Conservation (phyloP, 1,284 basidiomycete genomes). For the Bondarzewia mesenterica region DNA sequence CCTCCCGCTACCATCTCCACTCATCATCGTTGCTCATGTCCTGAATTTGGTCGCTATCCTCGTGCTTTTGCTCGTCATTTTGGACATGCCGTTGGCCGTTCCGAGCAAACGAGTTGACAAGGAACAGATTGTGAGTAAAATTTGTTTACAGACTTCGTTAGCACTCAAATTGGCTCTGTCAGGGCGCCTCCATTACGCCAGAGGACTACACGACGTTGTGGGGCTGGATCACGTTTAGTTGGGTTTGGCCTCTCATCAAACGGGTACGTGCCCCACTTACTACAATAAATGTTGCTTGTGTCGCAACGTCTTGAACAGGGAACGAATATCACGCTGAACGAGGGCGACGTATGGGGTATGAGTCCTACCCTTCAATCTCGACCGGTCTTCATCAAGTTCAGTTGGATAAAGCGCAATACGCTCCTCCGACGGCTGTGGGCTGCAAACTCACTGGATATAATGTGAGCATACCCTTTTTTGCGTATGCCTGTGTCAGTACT, state of each 20-base stretch:
- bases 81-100: slow-evolving; percentile 50
- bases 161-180: not conserved
- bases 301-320: slow-evolving; percentile 29
- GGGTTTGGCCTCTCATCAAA: slow-evolving; percentile 65
- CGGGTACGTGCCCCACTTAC: slow-evolving; percentile 22
- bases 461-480: slow-evolving; percentile 25
- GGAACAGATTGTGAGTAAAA: slow-evolving; percentile 36
- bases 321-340: slow-evolving; percentile 51
- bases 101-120: slow-evolving; percentile 40
- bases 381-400: slow-evolving; percentile 58
- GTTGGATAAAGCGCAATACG: slow-evolving; percentile 29
- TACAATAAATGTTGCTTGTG: not conserved
- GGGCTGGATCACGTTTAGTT: slow-evolving; percentile 75
- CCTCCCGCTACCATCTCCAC: slow-evolving; percentile 26
- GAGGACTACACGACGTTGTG: slow-evolving; percentile 76
- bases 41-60: slow-evolving; percentile 35
- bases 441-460: slow-evolving; percentile 68
- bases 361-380: slow-evolving; percentile 63
- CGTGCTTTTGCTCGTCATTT: slow-evolving; percentile 33
- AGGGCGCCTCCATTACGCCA: slow-evolving; percentile 49
- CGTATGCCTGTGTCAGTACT: not conserved
- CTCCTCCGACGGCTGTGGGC: slow-evolving; percentile 57
- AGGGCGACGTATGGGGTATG: slow-evolving; percentile 64
- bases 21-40: slow-evolving; percentile 24
- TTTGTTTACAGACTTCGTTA: not conserved